These are phyloP conservation scores for Colletotrichum sp. DNA, from an alignment of 2,329 filamentous ascomycete genomes.

Conservation along the genomic window DNA sequence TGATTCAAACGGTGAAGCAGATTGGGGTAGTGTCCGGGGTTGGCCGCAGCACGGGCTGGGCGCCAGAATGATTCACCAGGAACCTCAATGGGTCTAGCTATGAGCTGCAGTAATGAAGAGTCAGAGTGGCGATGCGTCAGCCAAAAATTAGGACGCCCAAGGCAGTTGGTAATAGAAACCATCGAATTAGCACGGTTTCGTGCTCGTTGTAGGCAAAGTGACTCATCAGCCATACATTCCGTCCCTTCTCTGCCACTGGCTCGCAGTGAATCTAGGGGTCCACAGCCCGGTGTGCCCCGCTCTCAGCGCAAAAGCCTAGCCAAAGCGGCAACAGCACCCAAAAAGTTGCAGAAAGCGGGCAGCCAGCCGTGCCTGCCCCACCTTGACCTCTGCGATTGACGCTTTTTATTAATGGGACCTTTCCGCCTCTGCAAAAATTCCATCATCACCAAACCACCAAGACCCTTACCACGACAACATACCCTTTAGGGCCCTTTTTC, in stretches of 20 bases:
- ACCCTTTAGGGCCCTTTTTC: neutral
- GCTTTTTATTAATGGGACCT: conserved; percentile 22
- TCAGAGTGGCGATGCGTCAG: conserved; percentile 12
- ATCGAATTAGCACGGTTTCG: neutral
- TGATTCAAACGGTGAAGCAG: neutral
- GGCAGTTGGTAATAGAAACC: neutral
- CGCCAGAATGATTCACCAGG: neutral
- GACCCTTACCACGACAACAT: neutral
- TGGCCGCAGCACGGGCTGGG: neutral
- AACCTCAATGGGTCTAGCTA: neutral
- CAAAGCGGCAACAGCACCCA: neutral
- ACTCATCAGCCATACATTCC: conserved; percentile 17
- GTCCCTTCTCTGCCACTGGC: neutral
- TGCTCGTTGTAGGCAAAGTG: neutral
- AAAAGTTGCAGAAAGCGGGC: neutral
- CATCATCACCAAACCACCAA: conserved; percentile 13
- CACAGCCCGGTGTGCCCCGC: conserved; percentile 16
- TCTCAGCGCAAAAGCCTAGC: neutral
- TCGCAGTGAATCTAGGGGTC: conserved; percentile 3
- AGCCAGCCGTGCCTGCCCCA: neutral
- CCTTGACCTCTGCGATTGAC: conserved; percentile 4
- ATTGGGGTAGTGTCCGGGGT: neutral
- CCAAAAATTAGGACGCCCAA: neutral
- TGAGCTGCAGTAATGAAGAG: neutral
- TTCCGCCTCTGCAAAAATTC: conserved; percentile 21